Evolutionary conservation across 1,284 basidiomycete genomes (phyloP), one percentile per base, ranked within the genome.

Genomic region (Apiotrichum porosum): DNA sequence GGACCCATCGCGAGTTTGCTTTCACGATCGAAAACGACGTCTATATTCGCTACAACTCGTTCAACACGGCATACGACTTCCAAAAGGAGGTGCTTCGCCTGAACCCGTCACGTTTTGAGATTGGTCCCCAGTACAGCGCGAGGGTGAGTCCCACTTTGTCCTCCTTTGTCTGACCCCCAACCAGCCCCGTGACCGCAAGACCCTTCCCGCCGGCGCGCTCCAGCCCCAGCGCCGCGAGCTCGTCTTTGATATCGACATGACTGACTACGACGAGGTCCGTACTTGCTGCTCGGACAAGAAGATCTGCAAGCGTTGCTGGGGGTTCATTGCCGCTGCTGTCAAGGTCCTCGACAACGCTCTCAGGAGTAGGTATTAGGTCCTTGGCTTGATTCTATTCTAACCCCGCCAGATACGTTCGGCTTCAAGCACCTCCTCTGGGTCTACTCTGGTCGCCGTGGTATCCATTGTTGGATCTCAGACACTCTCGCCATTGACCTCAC

Each of bases 181-280:
- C 18, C 68, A 92, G 88, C 93, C 93, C 6, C 81, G 84, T 63
- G 94, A 97, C 76, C 86, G 84, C 63, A 95, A 94, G 68, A 87
- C 87, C 0, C 77, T 93, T 32, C 82, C 85, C 3, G 78, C 86
- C 6, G 79, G 82, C 8, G 81, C 82, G 3, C 85, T 97, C 63
- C 79, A 80, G 41, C 91, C 94, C 0, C 73, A 83, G 22, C 81
- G 83, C 51, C 86, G 95, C 55, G 94, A 98, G 71, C 83, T 99
- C 26, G 95, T 99, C 1, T 97, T 99, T 66, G 95, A 98, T 83
- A 97, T 99, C 68, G 94, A 99, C 74, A 97, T 99, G 93, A 95
- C 94, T 15, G 94, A 99, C 75, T 99, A 99, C 75, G 95, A 99
- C 71, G 80, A 85, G 50, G 83, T 98, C 63, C 84, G 95, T 43